phyloP scores from a whole-genome alignment of 1,284 basidiomycete species.

The Vanrija sp. region DNA sequence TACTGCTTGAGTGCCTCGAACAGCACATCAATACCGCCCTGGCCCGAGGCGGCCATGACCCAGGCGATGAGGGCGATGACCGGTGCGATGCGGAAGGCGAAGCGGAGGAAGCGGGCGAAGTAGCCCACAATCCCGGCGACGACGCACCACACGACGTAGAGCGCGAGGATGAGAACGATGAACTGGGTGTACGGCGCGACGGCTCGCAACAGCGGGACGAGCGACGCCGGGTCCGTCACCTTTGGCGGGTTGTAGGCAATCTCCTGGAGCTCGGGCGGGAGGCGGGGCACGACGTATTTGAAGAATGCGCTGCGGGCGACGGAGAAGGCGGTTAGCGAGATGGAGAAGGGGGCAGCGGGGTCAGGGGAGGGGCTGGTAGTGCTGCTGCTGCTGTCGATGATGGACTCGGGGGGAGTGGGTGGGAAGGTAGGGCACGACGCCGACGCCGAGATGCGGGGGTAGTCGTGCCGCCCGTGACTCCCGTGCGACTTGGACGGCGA shows the following conservation, averaged over 20 bases:
- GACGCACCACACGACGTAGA: conserved; percentile 39
- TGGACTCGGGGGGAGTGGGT: neutral
- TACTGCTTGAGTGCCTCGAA: conserved; percentile 36
- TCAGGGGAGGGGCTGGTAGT: neutral
- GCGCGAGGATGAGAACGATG: conserved; percentile 33
- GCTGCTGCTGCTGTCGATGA: neutral
- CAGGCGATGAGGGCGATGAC: conserved; percentile 38
- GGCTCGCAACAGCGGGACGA: conserved; percentile 31
- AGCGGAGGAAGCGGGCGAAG: conserved; percentile 38
- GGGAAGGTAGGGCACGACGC: neutral
- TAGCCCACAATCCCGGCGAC: conserved; percentile 33
- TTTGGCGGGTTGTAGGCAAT: conserved; percentile 33
- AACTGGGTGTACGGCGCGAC: conserved; percentile 35
- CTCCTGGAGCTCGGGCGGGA: conserved; percentile 31
- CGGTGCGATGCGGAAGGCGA: conserved; percentile 37
- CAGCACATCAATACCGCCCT: conserved; percentile 39
- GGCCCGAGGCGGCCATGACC: conserved; percentile 42
- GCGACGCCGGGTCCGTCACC: conserved; percentile 30
- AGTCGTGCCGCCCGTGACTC: no score
- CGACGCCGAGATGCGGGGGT: no score
- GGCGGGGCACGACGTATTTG: conserved; percentile 23
- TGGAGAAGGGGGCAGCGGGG: neutral
- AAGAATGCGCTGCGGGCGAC: conserved; percentile 15
- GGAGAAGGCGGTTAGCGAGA: conserved; percentile 4
- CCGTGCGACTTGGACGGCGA: neutral